Conservation (phyloP, 2,329 filamentous ascomycete genomes). For the Pyrenophora graminea region DNA sequence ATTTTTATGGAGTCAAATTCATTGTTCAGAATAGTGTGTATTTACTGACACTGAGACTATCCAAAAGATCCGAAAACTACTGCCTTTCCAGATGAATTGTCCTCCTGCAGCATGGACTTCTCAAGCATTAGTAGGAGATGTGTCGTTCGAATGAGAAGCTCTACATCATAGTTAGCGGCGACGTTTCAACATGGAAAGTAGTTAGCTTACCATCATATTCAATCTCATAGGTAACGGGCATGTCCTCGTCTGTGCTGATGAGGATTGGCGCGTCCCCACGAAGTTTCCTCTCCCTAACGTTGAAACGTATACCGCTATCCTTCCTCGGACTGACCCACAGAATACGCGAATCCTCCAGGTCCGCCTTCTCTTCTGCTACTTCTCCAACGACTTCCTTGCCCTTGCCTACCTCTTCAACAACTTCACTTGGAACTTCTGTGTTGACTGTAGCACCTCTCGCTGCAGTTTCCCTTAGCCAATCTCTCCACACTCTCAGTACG, state of each 20-base stretch:
- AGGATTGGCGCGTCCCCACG: slow-evolving; percentile 58
- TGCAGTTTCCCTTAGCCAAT: slow-evolving; percentile 65
- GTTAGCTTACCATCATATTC: slow-evolving; percentile 67
- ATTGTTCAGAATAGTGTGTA: slow-evolving; percentile 1
- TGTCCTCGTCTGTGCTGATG: slow-evolving; percentile 63
- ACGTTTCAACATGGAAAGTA: slow-evolving; percentile 19
- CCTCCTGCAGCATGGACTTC: slow-evolving; percentile 64
- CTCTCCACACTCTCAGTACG: slow-evolving; percentile 71
- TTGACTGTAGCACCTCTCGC: slow-evolving; percentile 22
- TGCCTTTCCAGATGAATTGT: slow-evolving; percentile 65
- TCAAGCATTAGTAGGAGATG: slow-evolving; percentile 60
- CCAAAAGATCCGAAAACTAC: slow-evolving; percentile 64
- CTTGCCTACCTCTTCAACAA: slow-evolving; percentile 30
- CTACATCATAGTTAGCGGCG: slow-evolving; percentile 16
- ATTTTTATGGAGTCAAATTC: not conserved
- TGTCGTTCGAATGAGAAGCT: slow-evolving; percentile 40
- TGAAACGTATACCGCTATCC: slow-evolving; percentile 70
- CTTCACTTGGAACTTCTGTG: slow-evolving; percentile 17
- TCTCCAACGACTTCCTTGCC: slow-evolving; percentile 27
- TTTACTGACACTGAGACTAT: slow-evolving; percentile 9
- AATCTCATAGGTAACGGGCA: slow-evolving; percentile 70
- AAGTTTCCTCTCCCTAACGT: slow-evolving; percentile 60
- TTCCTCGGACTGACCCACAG: slow-evolving; percentile 70
- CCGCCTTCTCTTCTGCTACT: slow-evolving; percentile 7
- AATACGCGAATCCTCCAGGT: slow-evolving; percentile 46